phyloP scores from a whole-genome alignment of 2,329 filamentous ascomycete genomes.

The Trematosphaeria pertusa region DNA sequence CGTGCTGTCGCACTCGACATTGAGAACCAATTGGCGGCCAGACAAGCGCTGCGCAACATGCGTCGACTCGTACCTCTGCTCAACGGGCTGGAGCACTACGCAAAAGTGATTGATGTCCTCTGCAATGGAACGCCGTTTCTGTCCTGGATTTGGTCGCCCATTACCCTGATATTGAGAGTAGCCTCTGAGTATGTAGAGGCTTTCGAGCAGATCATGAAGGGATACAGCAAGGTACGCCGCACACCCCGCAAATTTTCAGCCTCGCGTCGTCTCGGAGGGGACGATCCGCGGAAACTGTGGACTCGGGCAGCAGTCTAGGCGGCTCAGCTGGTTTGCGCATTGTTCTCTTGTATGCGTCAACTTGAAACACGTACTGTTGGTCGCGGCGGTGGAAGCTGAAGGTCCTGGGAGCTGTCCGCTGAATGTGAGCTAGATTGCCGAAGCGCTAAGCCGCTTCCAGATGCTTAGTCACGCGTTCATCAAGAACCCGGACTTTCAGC shows the following conservation, averaged over 20 bases:
- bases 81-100: slow-evolving; percentile 51
- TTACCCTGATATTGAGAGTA: slow-evolving; percentile 23
- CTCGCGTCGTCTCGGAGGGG: too few species aligned
- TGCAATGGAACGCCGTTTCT: slow-evolving; percentile 58
- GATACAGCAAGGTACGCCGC: slow-evolving; percentile 1
- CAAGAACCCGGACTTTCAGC: slow-evolving; percentile 47
- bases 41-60: slow-evolving; percentile 53
- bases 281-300: neutral
- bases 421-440: slow-evolving; percentile 51
- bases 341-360: too few species aligned
- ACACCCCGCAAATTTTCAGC: neutral
- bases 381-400: neutral
- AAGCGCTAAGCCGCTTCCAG: slow-evolving; percentile 49
- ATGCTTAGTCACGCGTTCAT: slow-evolving; percentile 41
- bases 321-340: too few species aligned
- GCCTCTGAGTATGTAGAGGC: slow-evolving; percentile 47
- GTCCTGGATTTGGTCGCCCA: slow-evolving; percentile 51
- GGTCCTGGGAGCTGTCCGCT: neutral
- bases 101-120: slow-evolving; percentile 50
- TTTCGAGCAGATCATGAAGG: slow-evolving; percentile 44
- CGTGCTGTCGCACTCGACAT: slow-evolving; percentile 46
- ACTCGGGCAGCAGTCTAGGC: too few species aligned
- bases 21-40: slow-evolving; percentile 49
- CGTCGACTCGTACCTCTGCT: slow-evolving; percentile 53
- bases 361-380: too few species aligned